Conservation (phyloP, 1,284 basidiomycete genomes). For the Leccinum subfulvum region DNA sequence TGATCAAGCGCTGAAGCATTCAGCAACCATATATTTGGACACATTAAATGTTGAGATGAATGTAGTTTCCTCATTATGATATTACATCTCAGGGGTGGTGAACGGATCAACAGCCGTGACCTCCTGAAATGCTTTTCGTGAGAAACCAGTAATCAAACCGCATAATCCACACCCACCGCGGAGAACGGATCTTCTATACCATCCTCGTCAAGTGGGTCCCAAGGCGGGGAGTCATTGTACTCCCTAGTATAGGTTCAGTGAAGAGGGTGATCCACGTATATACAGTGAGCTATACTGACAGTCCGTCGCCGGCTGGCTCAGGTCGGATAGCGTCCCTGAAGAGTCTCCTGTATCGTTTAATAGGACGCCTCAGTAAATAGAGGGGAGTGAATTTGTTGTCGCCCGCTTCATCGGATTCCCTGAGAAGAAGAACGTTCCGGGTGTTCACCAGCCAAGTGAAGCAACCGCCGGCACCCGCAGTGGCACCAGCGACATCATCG, state of each 20-base stretch:
- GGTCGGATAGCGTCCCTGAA: conserved; percentile 19
- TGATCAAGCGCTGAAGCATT: too few relatives aligned
- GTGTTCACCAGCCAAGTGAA: conserved; percentile 20
- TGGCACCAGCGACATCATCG: neutral
- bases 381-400: conserved; percentile 23
- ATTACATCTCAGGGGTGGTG: neutral
- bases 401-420: conserved; percentile 13
- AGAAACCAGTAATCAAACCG: neutral
- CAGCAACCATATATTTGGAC: too few relatives aligned
- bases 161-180: conserved; percentile 5
- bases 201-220: conserved; percentile 32
- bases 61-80: neutral
- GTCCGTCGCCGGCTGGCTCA: conserved; percentile 18
- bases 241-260: conserved; percentile 20
- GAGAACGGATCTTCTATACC: conserved; percentile 15
- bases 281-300: conserved; percentile 18
- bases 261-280: neutral
- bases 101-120: conserved; percentile 13
- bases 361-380: conserved; percentile 21
- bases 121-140: neutral
- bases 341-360: conserved; percentile 16
- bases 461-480: neutral
- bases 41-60: neutral
- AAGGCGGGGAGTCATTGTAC: conserved; percentile 20
- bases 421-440: conserved; percentile 20